Evolutionary conservation across 306 rosid genomes (phyloP).

Genomic region (Lagenaria siceraria): DNA sequence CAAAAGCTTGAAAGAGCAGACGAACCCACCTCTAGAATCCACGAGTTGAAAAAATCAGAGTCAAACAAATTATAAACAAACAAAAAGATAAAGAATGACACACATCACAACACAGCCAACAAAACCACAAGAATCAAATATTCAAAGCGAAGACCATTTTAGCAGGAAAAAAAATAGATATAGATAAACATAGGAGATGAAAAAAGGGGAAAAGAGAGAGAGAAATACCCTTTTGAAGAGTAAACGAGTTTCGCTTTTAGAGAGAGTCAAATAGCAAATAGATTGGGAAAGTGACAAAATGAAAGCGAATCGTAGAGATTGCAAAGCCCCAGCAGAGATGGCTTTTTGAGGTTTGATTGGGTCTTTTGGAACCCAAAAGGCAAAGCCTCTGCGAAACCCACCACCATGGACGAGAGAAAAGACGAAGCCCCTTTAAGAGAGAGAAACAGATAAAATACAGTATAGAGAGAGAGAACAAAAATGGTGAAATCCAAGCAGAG

Average conservation of each 20-base stretch:
- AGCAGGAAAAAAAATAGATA: neutral
- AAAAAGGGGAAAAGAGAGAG: neutral
- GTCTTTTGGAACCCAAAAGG: slow-evolving; percentile 25
- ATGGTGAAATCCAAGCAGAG: slow-evolving; percentile 10
- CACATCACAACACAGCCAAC: neutral
- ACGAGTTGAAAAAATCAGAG: slow-evolving; percentile 39
- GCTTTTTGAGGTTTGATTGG: slow-evolving; percentile 25
- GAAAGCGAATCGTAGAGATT: slow-evolving; percentile 45
- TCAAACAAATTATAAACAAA: slow-evolving; percentile 30
- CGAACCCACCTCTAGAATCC: neutral
- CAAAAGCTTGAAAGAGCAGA: neutral
- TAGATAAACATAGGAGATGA: neutral
- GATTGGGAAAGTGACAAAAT: slow-evolving; percentile 30
- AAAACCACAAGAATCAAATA: slow-evolving; percentile 20
- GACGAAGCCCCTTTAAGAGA: neutral
- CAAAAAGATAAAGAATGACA: neutral
- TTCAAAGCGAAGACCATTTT: slow-evolving; percentile 21
- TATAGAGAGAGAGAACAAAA: neutral
- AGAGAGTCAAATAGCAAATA: slow-evolving; percentile 29
- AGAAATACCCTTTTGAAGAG: slow-evolving; percentile 11
- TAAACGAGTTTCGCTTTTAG: slow-evolving; percentile 20
- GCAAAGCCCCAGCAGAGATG: slow-evolving; percentile 20
- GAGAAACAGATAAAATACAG: neutral
- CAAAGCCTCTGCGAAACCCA: slow-evolving; percentile 25
- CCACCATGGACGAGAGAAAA: slow-evolving; percentile 19